Evolutionary conservation across 257 asterid genomes (phyloP).

Genomic region (Vinca minor): DNA sequence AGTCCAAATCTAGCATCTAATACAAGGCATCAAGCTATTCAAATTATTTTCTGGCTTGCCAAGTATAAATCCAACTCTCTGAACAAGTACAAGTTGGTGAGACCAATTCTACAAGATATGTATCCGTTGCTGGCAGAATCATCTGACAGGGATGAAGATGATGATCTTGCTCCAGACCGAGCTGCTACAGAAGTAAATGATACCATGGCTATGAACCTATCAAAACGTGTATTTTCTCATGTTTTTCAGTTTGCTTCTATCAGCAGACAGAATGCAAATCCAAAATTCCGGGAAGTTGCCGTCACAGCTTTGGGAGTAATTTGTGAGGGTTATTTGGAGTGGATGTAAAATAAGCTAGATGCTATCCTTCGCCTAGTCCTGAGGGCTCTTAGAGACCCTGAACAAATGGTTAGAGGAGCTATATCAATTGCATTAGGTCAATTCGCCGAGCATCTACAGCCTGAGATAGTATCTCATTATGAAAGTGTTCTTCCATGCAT

Average conservation of each 20-base stretch:
- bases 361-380: conserved; percentile 66
- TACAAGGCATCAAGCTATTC: conserved; percentile 97
- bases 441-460: conserved; percentile 91
- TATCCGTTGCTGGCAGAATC: conserved; percentile 93
- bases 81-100: conserved; percentile 89
- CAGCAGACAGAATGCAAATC: conserved; percentile 69
- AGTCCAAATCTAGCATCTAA: conserved; percentile 66
- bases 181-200: too few species aligned
- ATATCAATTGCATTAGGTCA: conserved; percentile 94
- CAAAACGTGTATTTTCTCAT: conserved; percentile 84
- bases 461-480: conserved; percentile 88
- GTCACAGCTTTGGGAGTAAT: conserved; percentile 90
- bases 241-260: conserved; percentile 91
- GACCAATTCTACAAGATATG: conserved; percentile 88
- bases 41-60: conserved; percentile 97
- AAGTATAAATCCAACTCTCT: conserved; percentile 76
- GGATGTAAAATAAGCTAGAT: conserved; percentile 75
- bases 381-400: conserved; percentile 93
- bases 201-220: too few species aligned
- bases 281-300: conserved; percentile 94
- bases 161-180: too few species aligned
- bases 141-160: too few species aligned
- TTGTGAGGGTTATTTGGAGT: conserved; percentile 86
- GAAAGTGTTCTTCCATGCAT: too few species aligned
- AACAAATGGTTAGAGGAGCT: conserved; percentile 96